Conservation (phyloP, 2,329 filamentous ascomycete genomes). For the Cordyceps farinosa region DNA sequence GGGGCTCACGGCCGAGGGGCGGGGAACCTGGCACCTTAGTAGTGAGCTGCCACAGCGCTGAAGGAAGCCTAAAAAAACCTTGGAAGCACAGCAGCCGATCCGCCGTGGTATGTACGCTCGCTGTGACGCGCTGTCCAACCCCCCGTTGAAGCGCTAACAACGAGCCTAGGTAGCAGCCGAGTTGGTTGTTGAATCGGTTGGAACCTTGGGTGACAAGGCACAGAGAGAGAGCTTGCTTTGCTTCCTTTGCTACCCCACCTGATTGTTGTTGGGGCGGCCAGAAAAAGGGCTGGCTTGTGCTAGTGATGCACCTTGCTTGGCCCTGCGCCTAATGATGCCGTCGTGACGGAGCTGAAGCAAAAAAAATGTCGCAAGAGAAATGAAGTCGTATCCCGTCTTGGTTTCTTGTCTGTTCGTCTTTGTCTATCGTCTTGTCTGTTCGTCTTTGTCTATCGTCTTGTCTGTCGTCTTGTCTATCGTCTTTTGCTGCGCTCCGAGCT, state of each 20-base stretch:
- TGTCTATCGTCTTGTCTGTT: not conserved
- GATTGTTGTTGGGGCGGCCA: constrained; percentile 4
- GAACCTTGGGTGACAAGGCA: not conserved
- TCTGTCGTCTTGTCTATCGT: no score
- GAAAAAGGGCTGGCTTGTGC: not conserved
- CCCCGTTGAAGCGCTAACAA: no score
- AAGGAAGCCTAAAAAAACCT: not conserved
- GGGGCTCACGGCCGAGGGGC: constrained; percentile 9
- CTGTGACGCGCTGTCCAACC: no score
- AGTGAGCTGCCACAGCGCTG: not conserved
- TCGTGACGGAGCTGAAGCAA: not conserved
- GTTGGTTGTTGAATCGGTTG: not conserved
- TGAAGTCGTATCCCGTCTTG: not conserved
- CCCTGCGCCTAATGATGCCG: not conserved
- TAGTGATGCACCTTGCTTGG: not conserved
- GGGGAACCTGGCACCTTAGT: not conserved
- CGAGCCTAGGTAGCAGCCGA: no score
- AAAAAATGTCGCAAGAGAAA: not conserved
- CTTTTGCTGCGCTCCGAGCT: not conserved
- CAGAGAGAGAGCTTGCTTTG: not conserved
- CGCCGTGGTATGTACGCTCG: no score
- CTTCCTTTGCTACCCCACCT: not conserved
- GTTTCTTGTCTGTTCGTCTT: not conserved
- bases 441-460: not conserved
- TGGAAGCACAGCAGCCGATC: no score